Evolutionary conservation across 352 stramenopile genomes (phyloP), one percentile per base, ranked within the genome.

Genomic region (Globisporangium iwayamae): DNA sequence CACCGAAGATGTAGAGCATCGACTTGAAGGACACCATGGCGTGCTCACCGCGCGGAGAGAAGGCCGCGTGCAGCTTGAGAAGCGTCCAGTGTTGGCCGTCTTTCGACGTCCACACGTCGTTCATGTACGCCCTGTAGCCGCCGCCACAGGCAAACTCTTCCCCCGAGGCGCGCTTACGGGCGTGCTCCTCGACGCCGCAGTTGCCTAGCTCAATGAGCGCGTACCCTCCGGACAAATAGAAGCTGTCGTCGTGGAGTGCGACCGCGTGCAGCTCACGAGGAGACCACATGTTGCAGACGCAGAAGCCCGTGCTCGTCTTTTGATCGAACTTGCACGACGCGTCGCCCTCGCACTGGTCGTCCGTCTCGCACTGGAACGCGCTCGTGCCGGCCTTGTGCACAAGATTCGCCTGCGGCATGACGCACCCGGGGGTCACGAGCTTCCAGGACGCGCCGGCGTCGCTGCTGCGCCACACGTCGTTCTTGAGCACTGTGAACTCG

Each of bases 381-480:
- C 57, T 56, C 14, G 56, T 57, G 13, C 81, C 81, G 0, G 71
- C 73, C 47, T 90, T 88, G 69, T 85, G 76, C 5, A 82, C 70
- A 20, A 89, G 70, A 8, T 56, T 60, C 2, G 70, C 74, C 41
- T 90, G 79, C 18, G 83, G 83, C 51, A 83, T 83, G 10, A 68
- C 47, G 41, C 83, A 92, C 0, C 83, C 83, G 25, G 76, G 78
- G 18, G 81, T 92, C 30, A 90, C 83, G 14, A 92, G 75, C 51
- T 77, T 82, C 83, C 83, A 92, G 18, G 83, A 90, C 8, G 78
- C 75, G 9, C 81, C 84, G 28, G 80, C 72, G 64, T 91, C 82
- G 16, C 73, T 84, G 51, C 79, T 91, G n/a, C 78, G 71, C 84
- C 84, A 93, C 20, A 93, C 78, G 60, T 93, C 83, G 61, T 93